A percentile compares a stretch with the other conserved stretches of the same genome.
phyloP scores from a whole-genome alignment of 208 protist species.

The Trypanosoma brucei region DNA sequence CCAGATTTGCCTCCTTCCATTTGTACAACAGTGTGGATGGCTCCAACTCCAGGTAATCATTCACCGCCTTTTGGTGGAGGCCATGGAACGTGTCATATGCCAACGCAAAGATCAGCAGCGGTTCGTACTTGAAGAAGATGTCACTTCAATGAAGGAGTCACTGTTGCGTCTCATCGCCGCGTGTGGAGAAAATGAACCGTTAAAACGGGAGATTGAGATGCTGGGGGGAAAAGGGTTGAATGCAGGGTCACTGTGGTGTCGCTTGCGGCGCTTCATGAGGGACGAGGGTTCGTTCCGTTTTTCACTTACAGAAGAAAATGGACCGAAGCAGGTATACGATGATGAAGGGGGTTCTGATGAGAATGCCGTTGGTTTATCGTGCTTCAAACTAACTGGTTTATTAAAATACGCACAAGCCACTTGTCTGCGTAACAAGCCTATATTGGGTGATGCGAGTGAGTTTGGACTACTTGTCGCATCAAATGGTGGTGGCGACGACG shows the following conservation, averaged over 20 bases:
- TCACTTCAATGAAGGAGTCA: constrained; percentile 15
- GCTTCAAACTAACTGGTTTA: too few relatives aligned
- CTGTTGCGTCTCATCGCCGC: constrained; percentile 18
- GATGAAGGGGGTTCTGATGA: too few relatives aligned
- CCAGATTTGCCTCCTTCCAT: constrained; percentile 44
- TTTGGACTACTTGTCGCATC: too few relatives aligned
- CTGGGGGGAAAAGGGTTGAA: constrained; percentile 2
- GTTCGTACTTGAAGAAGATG: constrained; percentile 12
- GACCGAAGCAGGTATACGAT: too few relatives aligned
- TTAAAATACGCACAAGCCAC: too few relatives aligned
- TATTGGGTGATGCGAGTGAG: too few relatives aligned
- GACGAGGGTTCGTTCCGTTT: background rate
- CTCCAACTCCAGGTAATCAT: constrained; percentile 39
- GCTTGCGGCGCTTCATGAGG: constrained; percentile 7
- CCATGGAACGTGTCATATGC: constrained; percentile 32
- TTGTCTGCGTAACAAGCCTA: too few relatives aligned
- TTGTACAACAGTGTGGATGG: constrained; percentile 45
- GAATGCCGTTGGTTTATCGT: too few relatives aligned
- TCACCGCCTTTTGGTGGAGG: constrained; percentile 52
- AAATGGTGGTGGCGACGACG: background rate
- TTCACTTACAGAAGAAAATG: too few relatives aligned
- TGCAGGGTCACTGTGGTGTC: constrained; percentile 7
- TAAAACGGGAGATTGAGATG: constrained; percentile 6
- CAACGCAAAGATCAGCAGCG: constrained; percentile 9
- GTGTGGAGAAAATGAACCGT: background rate